phyloP scores from a whole-genome alignment of 192 early-diverging fungal genomes.

The Chytriomyces sp. region DNA sequence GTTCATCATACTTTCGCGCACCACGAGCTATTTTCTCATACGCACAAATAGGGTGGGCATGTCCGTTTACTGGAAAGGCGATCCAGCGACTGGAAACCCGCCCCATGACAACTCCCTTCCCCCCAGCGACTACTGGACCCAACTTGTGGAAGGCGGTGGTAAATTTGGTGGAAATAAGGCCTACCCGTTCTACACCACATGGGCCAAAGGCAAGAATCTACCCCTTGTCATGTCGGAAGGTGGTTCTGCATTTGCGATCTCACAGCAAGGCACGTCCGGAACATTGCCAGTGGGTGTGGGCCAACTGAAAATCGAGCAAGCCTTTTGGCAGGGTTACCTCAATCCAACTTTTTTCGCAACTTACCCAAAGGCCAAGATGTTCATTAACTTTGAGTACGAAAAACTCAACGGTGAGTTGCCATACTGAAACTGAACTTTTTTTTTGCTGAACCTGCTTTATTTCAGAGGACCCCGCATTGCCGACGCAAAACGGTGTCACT shows the following conservation, averaged over 20 bases:
- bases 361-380: slow-evolving; percentile 37
- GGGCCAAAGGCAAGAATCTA: not conserved
- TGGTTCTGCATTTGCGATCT: slow-evolving; percentile 26
- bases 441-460: not conserved
- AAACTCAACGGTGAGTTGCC: slow-evolving; percentile 9
- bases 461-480: not conserved
- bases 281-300: slow-evolving; percentile 2
- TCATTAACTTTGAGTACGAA: slow-evolving; percentile 28
- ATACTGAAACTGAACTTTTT: not conserved
- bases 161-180: not conserved
- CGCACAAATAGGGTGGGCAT: slow-evolving; percentile 20
- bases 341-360: slow-evolving; percentile 17
- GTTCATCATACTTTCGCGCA: no score
- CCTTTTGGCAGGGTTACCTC: slow-evolving; percentile 31
- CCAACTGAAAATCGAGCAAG: slow-evolving; percentile 10
- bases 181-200: slow-evolving; percentile 27
- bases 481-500: not conserved
- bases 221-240: slow-evolving; percentile 32
- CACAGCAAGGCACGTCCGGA: not conserved
- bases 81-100: slow-evolving; percentile 1
- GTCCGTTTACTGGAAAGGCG: slow-evolving; percentile 29
- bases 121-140: slow-evolving; percentile 14
- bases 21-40: no score
- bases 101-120: slow-evolving; percentile 8
- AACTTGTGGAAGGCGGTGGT: slow-evolving; percentile 25